phyloP scores from a whole-genome alignment of 495 filamentous ascomycete species.

The Neurospora sp. region DNA sequence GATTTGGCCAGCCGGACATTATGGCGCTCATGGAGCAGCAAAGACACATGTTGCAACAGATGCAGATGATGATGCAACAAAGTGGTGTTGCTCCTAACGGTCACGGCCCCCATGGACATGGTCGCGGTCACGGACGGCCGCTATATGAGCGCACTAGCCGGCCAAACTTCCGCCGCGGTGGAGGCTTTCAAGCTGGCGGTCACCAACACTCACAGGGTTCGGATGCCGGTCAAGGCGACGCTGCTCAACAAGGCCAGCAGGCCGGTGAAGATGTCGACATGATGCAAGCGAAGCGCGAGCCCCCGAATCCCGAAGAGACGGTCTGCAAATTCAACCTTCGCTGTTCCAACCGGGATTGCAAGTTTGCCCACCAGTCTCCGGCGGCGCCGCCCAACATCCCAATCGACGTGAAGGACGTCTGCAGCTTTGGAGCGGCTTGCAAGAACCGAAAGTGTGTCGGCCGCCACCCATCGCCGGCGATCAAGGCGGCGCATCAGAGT shows the following conservation, averaged over 20 bases:
- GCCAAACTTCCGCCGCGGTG: slow-evolving; percentile 25
- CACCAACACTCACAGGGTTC: slow-evolving; percentile 11
- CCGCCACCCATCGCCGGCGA: slow-evolving; percentile 84
- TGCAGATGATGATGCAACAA: slow-evolving; percentile 55
- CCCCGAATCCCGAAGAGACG: slow-evolving; percentile 46
- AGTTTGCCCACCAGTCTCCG: slow-evolving; percentile 88
- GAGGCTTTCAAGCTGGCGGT: slow-evolving; percentile 25
- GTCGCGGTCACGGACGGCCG: slow-evolving; percentile 45
- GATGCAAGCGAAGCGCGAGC: slow-evolving; percentile 36
- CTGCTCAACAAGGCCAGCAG: slow-evolving; percentile 15
- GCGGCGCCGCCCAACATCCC: slow-evolving; percentile 69
- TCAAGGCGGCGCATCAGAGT: slow-evolving; percentile 62
- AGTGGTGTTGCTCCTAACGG: not conserved
- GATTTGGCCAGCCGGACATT: slow-evolving; percentile 59
- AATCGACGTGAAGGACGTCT: slow-evolving; percentile 70
- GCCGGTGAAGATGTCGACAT: slow-evolving; percentile 40
- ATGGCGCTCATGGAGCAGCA: slow-evolving; percentile 85
- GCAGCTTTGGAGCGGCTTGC: slow-evolving; percentile 80
- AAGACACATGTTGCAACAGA: slow-evolving; percentile 68
- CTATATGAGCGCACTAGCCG: slow-evolving; percentile 62
- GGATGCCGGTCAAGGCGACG: slow-evolving; percentile 19
- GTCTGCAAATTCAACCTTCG: slow-evolving; percentile 79
- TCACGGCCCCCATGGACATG: slow-evolving; percentile 11
- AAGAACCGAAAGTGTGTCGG: slow-evolving; percentile 90
- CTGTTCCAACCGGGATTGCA: slow-evolving; percentile 83